Base-by-base conservation (phyloP, 2,329 filamentous ascomycete species). In the Coniochaeta sp. region DNA sequence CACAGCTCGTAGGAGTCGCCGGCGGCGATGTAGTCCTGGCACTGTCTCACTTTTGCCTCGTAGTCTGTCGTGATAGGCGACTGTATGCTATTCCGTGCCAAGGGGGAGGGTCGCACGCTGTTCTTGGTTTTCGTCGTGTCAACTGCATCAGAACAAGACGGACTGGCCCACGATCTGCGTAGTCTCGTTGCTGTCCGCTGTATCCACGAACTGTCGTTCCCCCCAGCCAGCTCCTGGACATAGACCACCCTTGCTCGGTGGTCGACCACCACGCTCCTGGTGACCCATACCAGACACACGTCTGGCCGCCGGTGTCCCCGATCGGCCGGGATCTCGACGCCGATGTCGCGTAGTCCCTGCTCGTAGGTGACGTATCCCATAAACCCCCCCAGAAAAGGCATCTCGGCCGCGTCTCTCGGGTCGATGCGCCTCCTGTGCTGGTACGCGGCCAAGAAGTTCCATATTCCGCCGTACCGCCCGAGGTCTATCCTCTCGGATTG, bases 1-100 rank as follows among this genome's bases (percentile, higher is more conserved):
- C 91, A 96, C 7, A 96, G 81, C 70, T 96, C 91, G 71, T 96
- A 96, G 0, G 90, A 92, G 63, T 93, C 86, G 16, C 91, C 91
- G 0, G 88, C 86, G 3, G 86, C 82, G 63, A 96, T 89, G 63
- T 84, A 81, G 4, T 84, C 80, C 68, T 93, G 88, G 68, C 90
- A 95, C 40, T 76, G 72, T 24, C 77, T 74, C n/a, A 95, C 87
- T 65, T 89, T 85, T 3, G 76, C 72, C 65, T 87, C 85, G 69
- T 95, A 96, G 19, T 74, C 74, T 16, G 74, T 66, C 17, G 75
- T 70, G 17, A 75, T 70, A 0, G 82, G 81, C 0, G 74, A 71
- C 14, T 65, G 65, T 40, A 81, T 76, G 10, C 9, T 28, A 2
- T 2, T 30, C 26, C 17, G 14, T 1, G 22, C 5, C 6, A n/a